Percentiles rank a stretch among this genome's conserved stretches.
phyloP scores from a whole-genome alignment of 2,329 filamentous ascomycete genomes.

The Didymella segeticola region DNA sequence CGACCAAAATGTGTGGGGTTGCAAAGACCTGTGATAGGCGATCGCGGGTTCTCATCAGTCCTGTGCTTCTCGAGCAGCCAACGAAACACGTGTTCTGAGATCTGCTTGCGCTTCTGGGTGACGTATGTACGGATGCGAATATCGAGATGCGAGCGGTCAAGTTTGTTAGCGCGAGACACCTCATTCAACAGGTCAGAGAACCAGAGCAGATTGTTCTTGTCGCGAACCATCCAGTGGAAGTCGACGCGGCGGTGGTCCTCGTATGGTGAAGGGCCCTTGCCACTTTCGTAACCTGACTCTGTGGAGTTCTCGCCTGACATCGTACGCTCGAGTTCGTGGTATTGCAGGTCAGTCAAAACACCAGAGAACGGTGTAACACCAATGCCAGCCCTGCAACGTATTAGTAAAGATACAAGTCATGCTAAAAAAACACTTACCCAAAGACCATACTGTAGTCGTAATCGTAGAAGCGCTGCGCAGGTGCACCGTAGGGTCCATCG shows the following conservation, averaged over 20 bases:
- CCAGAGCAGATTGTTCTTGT: slow-evolving; percentile 64
- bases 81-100: slow-evolving; percentile 63
- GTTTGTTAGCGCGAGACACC: slow-evolving; percentile 48
- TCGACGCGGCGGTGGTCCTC: slow-evolving; percentile 59
- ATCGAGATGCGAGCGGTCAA: slow-evolving; percentile 51
- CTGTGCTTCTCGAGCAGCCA: slow-evolving; percentile 65
- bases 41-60: slow-evolving; percentile 59
- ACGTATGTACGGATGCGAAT: slow-evolving; percentile 65
- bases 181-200: slow-evolving; percentile 63
- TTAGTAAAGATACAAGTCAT: slow-evolving; percentile 3
- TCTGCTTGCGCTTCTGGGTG: slow-evolving; percentile 61
- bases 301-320: slow-evolving; percentile 22
- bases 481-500: slow-evolving; percentile 65
- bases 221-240: slow-evolving; percentile 67
- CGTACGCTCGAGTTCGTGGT: slow-evolving; percentile 50
- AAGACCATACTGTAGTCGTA: slow-evolving; percentile 64
- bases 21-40: slow-evolving; percentile 61
- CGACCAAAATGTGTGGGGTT: slow-evolving; percentile 63
- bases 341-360: slow-evolving; percentile 62
- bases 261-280: slow-evolving; percentile 31
- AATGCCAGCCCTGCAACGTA: slow-evolving; percentile 55
- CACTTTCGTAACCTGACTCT: slow-evolving; percentile 14
- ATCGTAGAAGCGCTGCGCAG: slow-evolving; percentile 65
- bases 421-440: slow-evolving; percentile 29
- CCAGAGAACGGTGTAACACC: slow-evolving; percentile 66